These are phyloP conservation scores for Macrolepiota dolichaula DNA, from an alignment of 768 basidiomycete genomes.

Conservation along the genomic window DNA sequence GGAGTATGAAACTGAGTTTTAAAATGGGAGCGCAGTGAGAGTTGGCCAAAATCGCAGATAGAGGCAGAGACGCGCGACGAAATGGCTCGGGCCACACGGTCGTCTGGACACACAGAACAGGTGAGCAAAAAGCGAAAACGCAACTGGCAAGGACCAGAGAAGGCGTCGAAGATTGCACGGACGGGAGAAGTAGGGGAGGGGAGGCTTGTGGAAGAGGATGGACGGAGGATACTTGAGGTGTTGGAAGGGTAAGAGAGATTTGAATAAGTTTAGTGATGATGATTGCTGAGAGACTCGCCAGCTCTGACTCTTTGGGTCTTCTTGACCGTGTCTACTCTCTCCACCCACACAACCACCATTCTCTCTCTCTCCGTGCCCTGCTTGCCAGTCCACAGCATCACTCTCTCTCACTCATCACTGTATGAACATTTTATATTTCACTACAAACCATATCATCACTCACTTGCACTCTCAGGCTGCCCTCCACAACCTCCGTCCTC, in stretches of 20 bases:
- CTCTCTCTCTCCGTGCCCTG: conserved; percentile 51
- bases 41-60: not conserved
- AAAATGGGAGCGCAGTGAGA: too few relatives aligned
- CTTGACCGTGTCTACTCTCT: conserved; percentile 78
- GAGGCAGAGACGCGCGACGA: conserved; percentile 20
- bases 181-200: conserved; percentile 9
- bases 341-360: conserved; percentile 35
- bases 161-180: conserved; percentile 47
- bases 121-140: conserved; percentile 62
- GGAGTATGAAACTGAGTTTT: conserved; percentile 17
- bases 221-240: conserved; percentile 55
- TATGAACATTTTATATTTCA: conserved; percentile 31
- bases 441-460: conserved; percentile 16
- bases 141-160: conserved; percentile 30
- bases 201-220: conserved; percentile 27
- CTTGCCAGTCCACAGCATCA: conserved; percentile 51
- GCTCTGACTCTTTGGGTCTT: conserved; percentile 70
- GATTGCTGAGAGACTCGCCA: conserved; percentile 25
- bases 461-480: conserved; percentile 56
- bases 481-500: conserved; percentile 63
- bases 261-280: not conserved
- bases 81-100: conserved; percentile 80
- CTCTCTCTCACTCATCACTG: conserved; percentile 52
- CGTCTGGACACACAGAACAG: conserved; percentile 28
- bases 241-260: conserved; percentile 53